Evolutionary conservation across 2,329 filamentous ascomycete genomes (phyloP).

Genomic region (Talaromyces pinophilus): DNA sequence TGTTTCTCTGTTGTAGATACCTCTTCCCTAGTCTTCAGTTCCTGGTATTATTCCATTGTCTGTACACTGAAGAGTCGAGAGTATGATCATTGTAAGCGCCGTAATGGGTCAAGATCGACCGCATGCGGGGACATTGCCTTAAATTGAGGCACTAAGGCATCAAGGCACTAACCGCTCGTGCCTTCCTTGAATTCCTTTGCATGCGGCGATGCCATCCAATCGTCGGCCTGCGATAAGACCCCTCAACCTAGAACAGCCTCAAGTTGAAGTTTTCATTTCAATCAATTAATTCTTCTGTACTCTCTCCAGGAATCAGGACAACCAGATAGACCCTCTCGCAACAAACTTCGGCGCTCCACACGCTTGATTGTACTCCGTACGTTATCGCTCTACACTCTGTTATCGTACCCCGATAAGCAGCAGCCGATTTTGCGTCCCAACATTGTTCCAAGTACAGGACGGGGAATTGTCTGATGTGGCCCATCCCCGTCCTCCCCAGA

Average conservation of each 20-base stretch:
- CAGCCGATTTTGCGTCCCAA: not conserved
- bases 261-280: not conserved
- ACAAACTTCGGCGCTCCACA: not conserved
- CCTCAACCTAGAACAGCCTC: slow-evolving; percentile 7
- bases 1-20: slow-evolving; percentile 5
- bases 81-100: not conserved
- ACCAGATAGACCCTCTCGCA: not conserved
- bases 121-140: not conserved
- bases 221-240: not conserved
- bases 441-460: not conserved
- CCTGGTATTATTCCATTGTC: not conserved
- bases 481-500: slow-evolving; percentile 8
- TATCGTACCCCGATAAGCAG: not conserved
- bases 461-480: slow-evolving; percentile 3
- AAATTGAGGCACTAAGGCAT: not conserved
- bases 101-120: not conserved
- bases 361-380: not conserved
- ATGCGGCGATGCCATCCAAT: not conserved
- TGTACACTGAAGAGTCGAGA: not conserved
- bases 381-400: not conserved
- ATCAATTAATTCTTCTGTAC: not conserved
- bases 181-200: not conserved
- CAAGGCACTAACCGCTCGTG: not conserved
- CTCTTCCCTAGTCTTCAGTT: not conserved
- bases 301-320: too few relatives aligned